Evolutionary conservation across 768 basidiomycete genomes (phyloP), one percentile per base, ranked within the genome.

Genomic region (Trametes elegans): DNA sequence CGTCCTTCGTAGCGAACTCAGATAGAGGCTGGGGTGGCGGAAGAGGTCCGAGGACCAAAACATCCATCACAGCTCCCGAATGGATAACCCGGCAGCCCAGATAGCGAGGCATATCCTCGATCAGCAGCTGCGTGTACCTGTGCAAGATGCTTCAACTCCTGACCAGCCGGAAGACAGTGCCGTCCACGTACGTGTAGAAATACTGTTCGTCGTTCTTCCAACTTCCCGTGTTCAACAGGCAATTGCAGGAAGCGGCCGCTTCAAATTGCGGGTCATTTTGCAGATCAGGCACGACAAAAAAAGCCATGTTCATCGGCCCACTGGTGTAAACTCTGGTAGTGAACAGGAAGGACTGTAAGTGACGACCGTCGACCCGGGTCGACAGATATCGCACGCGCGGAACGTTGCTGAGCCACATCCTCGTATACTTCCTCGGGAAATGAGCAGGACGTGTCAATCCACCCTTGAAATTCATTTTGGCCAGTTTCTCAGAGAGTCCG

Each of bases 391-490:
- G 13, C 23, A 61, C 66, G 61, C 34, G 72, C 70, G 70, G 70
- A 19, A 70, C 64, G 44, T 71, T 74, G 51, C 68, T 70, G 26
- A 73, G 46, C 65, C 71, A 74, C 42, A 71, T 70, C 14, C 71
- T 53, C 3, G 66, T 71, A 46, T 64, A 73, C 34, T 60, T 53
- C 39, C 58, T 65, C 4, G 71, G 72, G 49, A 73, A 73, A 1
- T 53, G 8, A 1, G 58, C 32, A 5, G 70, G 68, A 11, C 69
- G 61, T 3, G 44, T 55, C 18, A 23, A n/a, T 35, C 68, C 71
- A 8, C 62, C 60, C 11, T 64, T 62, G 7, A 65, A 49, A 19
- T 61, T 50, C 39, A 71, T 67, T 56, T 70, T 72, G 2, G 61
- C 56, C 19, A 73, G 53, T 57, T 68, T 69, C 29, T 70, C 55